These are phyloP conservation scores for Poa pratensis DNA, from an alignment of 176 grass and related monocot genomes.

Conservation along the genomic window DNA sequence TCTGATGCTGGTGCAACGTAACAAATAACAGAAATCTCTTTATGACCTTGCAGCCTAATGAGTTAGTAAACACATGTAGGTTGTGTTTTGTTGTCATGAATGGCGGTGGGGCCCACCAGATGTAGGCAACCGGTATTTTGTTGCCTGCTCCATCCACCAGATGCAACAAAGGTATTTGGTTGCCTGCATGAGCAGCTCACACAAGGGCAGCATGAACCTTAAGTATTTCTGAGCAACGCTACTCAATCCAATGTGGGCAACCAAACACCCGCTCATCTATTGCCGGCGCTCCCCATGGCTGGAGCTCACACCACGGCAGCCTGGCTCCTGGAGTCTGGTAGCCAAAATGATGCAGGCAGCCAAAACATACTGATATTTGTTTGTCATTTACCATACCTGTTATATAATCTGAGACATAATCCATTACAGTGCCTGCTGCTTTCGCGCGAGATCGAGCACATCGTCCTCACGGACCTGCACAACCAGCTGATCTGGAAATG, in stretches of 20 bases:
- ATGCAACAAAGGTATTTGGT: neutral
- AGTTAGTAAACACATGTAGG: slow-evolving; percentile 6
- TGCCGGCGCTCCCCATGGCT: neutral
- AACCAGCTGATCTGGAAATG: no score
- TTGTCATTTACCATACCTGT: slow-evolving; percentile 30
- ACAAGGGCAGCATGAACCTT: neutral
- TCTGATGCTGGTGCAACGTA: slow-evolving; percentile 9
- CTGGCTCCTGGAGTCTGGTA: neutral
- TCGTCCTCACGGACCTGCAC: no score
- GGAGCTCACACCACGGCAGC: neutral
- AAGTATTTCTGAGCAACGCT: neutral
- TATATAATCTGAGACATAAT: slow-evolving; percentile 12
- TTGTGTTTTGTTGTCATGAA: neutral
- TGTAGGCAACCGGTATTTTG: neutral
- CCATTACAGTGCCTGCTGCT: neutral
- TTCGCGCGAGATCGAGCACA: no score
- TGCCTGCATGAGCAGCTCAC: neutral
- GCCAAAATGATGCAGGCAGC: slow-evolving; percentile 9
- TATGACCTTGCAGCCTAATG: slow-evolving; percentile 17
- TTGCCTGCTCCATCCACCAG: neutral
- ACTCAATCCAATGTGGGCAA: neutral
- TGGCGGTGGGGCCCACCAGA: neutral
- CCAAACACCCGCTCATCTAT: neutral
- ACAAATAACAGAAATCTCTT: neutral
- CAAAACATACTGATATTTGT: neutral